Percentiles rank a stretch among this genome's conserved stretches.
Evolutionary conservation across 352 stramenopile species (phyloP).

Genomic region (Phytophthora brassicae): DNA sequence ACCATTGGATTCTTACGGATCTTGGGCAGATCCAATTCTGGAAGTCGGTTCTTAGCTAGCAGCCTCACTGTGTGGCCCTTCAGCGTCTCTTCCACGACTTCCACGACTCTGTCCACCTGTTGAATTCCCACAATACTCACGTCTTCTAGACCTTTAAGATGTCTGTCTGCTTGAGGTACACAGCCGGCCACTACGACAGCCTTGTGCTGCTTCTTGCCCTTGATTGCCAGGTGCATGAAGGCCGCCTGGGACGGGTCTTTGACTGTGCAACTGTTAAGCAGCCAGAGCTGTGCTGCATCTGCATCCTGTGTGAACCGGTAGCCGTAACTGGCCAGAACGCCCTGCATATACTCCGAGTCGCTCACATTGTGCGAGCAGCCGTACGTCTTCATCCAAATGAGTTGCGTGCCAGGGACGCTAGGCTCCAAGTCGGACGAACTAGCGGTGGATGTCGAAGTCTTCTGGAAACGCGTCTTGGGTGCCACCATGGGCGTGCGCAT

Average conservation of each 20-base stretch:
- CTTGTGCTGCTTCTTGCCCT: slow-evolving; percentile 79
- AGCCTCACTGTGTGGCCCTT: slow-evolving; percentile 88
- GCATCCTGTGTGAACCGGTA: slow-evolving; percentile 83
- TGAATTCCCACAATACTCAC: slow-evolving; percentile 90
- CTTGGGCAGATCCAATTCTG: slow-evolving; percentile 90
- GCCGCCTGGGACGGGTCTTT: slow-evolving; percentile 91
- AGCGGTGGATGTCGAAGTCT: slow-evolving; percentile 18
- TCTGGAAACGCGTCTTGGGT: slow-evolving; percentile 48
- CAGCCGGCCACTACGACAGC: slow-evolving; percentile 90
- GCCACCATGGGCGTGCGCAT: slow-evolving; percentile 61
- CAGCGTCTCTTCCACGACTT: slow-evolving; percentile 92
- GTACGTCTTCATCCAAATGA: slow-evolving; percentile 90
- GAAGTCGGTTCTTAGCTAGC: slow-evolving; percentile 81
- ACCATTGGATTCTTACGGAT: slow-evolving; percentile 92
- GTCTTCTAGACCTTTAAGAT: slow-evolving; percentile 79
- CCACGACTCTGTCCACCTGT: slow-evolving; percentile 90
- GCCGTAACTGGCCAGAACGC: slow-evolving; percentile 87
- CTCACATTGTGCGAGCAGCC: slow-evolving; percentile 93
- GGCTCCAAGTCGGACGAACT: slow-evolving; percentile 25
- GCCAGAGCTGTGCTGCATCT: slow-evolving; percentile 83
- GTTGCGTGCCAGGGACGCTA: slow-evolving; percentile 63
- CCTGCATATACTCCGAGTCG: slow-evolving; percentile 94
- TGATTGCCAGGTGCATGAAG: slow-evolving; percentile 89
- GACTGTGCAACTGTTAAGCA: slow-evolving; percentile 94
- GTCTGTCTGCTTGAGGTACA: slow-evolving; percentile 88